phyloP scores from a whole-genome alignment of 2,329 filamentous ascomycete genomes.

The Diaporthe amygdali region DNA sequence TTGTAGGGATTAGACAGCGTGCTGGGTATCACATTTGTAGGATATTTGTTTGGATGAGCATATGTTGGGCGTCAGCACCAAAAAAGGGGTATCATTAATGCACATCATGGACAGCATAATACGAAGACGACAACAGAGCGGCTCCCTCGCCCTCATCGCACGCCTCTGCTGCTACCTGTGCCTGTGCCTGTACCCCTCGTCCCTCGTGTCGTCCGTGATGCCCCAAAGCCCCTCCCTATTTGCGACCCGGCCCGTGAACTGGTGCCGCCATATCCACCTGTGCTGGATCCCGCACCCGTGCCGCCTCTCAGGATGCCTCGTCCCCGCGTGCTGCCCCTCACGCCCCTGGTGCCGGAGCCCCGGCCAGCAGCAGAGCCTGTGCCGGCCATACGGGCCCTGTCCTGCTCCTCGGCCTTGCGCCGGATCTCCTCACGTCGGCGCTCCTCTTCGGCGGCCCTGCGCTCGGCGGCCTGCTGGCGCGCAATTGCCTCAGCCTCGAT shows the following conservation, averaged over 20 bases:
- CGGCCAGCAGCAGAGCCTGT: conserved; percentile 21
- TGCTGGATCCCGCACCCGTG: conserved; percentile 15
- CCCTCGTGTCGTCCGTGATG: conserved; percentile 36
- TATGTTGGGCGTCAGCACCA: conserved; percentile 6
- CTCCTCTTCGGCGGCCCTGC: conserved; percentile 79
- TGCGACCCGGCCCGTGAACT: conserved; percentile 44
- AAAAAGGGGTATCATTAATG: conserved; percentile 28
- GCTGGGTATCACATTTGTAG: background rate
- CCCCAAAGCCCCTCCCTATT: conserved; percentile 51
- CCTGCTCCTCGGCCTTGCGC: conserved; percentile 67
- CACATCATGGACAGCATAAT: conserved; percentile 19
- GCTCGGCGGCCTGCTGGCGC: conserved; percentile 78
- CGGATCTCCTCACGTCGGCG: conserved; percentile 74
- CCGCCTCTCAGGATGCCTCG: conserved; percentile 22
- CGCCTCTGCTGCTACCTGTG: conserved; percentile 42
- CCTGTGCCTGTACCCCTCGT: conserved; percentile 54
- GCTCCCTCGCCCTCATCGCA: conserved; percentile 20
- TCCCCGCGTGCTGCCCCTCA: conserved; percentile 26
- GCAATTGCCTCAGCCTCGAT: conserved; percentile 79
- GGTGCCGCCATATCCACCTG: conserved; percentile 28
- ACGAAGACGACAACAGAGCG: background rate
- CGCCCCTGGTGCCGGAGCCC: conserved; percentile 11
- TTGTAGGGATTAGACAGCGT: conserved; percentile 16
- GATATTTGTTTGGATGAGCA: conserved; percentile 10
- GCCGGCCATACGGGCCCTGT: conserved; percentile 49